Conservation (phyloP, 2,329 filamentous ascomycete species). For the Colletotrichum caudatum region DNA sequence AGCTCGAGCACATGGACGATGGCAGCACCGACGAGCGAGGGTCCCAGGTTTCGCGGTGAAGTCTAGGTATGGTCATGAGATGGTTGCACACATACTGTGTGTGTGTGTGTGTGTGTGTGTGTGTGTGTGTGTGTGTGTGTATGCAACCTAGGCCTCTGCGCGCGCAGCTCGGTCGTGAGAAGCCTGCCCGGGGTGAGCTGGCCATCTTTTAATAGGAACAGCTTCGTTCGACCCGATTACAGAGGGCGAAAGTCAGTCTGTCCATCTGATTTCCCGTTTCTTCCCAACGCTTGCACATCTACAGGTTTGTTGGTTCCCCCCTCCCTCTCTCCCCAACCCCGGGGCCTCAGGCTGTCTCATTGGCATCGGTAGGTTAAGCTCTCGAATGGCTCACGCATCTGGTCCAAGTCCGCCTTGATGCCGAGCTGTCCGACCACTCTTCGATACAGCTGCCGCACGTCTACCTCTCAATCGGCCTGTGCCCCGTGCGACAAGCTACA, state of each 20-base stretch:
- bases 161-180: constrained; percentile 1
- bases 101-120: not conserved
- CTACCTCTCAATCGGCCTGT: constrained; percentile 34
- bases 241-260: constrained; percentile 26
- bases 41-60: not conserved
- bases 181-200: constrained; percentile 13
- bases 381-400: constrained; percentile 29
- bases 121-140: not conserved
- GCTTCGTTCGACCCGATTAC: constrained; percentile 29
- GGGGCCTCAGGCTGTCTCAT: constrained; percentile 8
- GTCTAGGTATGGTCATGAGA: not conserved
- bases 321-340: too few species aligned
- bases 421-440: constrained; percentile 32
- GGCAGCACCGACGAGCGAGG: not conserved
- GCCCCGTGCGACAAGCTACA: constrained; percentile 21
- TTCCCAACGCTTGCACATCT: not conserved
- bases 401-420: constrained; percentile 24
- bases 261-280: constrained; percentile 21
- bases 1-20: not conserved
- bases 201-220: constrained; percentile 21
- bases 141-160: not conserved
- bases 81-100: not conserved
- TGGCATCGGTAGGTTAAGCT: constrained; percentile 37
- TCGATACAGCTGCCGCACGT: constrained; percentile 40
- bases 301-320: not conserved